Base-by-base conservation (phyloP, 2,329 filamentous ascomycete genomes). In the Sclerotinia spermophila region DNA sequence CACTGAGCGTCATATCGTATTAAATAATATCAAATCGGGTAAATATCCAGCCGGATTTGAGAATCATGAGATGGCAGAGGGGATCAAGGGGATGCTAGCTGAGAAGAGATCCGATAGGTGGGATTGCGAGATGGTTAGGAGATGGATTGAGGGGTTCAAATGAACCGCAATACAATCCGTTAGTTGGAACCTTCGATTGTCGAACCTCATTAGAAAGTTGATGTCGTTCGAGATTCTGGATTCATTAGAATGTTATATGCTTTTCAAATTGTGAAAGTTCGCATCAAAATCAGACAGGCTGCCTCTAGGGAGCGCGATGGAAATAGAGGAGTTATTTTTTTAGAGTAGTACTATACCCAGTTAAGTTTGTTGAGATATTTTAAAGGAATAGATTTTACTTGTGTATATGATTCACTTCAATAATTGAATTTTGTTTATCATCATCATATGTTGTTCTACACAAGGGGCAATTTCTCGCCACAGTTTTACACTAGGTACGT, bases 1-100 rank as follows among this genome's bases (percentile, higher is more conserved):
- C 59, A 82, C 83, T 76, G 84, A 86, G 72, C 81, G 84, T 21
- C 79, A 81, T 61, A 72, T 81, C 33, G 81, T 84, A 0, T 73
- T 86, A 19, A 79, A 76, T 19, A 77, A 81, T 19, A 71, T 85
- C 40, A 82, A 71, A 19, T 56, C 65, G 13, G 74, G 73, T 10
- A 33, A 48, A 4, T 71, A 74, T 13, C 75, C 77, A n/a, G n/a
- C 56, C 2, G 72, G 71, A 13, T 76, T 78, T 40, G 70, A 75
- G 8, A 58, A 72, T 10, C 75, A 77, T 62, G 64, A 58, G 6
- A 72, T 79, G 68, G 73, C 65, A 24, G 70, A 71, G 13, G 77
- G 77, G 19, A 77, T 79, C 19, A 73, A 65, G 51, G 58, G 53
- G 3, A 78, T 78, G 76, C 17, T 74, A 0, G 69, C 67, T 30